Evolutionary conservation across 2,329 filamentous ascomycete genomes (phyloP).

Genomic region (Myriosclerotinia scirpicola): DNA sequence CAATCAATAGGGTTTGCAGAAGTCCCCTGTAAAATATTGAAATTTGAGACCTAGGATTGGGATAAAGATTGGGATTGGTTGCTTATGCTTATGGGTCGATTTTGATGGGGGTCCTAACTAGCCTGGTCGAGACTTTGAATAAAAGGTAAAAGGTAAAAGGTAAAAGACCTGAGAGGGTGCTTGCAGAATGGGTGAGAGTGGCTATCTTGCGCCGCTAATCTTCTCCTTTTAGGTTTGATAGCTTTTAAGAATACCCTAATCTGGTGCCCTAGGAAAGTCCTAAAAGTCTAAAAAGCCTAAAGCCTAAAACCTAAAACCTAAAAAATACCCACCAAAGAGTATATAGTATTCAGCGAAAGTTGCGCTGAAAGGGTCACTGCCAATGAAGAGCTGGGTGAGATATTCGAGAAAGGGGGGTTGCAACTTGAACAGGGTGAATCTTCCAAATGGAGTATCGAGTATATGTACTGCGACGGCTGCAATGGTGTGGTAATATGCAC

Average conservation of each 20-base stretch:
- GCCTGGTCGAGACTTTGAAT: conserved; percentile 7
- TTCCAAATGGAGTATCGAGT: conserved; percentile 19
- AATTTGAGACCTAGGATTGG: conserved; percentile 6
- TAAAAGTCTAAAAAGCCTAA: too few species aligned
- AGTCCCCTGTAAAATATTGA: conserved; percentile 10
- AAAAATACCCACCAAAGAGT: neutral
- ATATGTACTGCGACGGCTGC: conserved; percentile 21
- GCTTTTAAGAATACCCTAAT: conserved; percentile 1
- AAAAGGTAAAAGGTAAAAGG: too few species aligned
- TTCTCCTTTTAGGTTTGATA: neutral
- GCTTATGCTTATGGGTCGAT: neutral
- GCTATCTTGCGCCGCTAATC: conserved; percentile 2
- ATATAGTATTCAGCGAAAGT: neutral
- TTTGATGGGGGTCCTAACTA: neutral
- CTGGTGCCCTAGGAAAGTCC: neutral
- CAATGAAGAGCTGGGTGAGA: conserved; percentile 1
- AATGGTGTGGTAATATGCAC: conserved; percentile 24
- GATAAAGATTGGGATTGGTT: neutral
- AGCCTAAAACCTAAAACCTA: too few species aligned
- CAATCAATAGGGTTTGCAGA: conserved; percentile 1
- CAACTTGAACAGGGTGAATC: conserved; percentile 13
- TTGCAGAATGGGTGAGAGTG: neutral
- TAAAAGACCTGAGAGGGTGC: neutral
- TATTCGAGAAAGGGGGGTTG: neutral
- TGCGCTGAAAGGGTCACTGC: conserved; percentile 12